These are phyloP conservation scores for Iris pallida DNA, from an alignment of 116 monocot species.

Conservation along the genomic window DNA sequence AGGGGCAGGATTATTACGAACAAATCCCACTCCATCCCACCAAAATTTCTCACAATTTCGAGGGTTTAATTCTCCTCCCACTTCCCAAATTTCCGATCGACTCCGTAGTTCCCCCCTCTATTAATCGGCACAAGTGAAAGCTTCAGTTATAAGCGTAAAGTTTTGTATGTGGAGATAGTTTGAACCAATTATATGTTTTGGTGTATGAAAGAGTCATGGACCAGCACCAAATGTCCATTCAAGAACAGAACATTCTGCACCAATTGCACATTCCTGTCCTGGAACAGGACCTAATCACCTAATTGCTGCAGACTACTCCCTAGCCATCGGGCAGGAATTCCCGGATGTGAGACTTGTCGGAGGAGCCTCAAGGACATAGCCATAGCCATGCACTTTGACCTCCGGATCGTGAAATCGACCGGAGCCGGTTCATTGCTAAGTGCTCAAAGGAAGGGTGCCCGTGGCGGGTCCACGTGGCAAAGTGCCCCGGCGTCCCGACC, in stretches of 20 bases:
- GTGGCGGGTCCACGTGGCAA: constrained; percentile 93
- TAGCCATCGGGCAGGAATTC: constrained; percentile 92
- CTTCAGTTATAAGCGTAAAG: neutral
- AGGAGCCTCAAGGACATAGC: constrained; percentile 83
- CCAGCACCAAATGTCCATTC: neutral
- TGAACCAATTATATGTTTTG: neutral
- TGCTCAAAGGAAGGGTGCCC: constrained; percentile 97
- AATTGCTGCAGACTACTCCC: constrained; percentile 30
- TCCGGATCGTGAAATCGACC: constrained; percentile 91
- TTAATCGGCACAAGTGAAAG: too few species aligned
- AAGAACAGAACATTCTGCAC: neutral
- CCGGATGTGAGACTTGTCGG: constrained; percentile 87
- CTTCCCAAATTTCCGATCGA: too few species aligned
- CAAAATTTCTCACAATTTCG: too few species aligned
- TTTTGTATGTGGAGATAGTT: neutral
- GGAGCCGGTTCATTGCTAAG: constrained; percentile 94
- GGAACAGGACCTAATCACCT: constrained; percentile 25
- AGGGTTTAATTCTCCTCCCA: too few species aligned
- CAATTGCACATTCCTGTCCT: constrained; percentile 6
- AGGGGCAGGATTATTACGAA: too few species aligned
- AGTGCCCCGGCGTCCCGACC: constrained; percentile 80
- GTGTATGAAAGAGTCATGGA: neutral
- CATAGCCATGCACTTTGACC: constrained; percentile 88
- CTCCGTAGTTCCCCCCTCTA: too few species aligned
- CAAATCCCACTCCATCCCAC: too few species aligned